phyloP scores from a whole-genome alignment of 805 yeast genomes.

The Candida nanaspora region DNA sequence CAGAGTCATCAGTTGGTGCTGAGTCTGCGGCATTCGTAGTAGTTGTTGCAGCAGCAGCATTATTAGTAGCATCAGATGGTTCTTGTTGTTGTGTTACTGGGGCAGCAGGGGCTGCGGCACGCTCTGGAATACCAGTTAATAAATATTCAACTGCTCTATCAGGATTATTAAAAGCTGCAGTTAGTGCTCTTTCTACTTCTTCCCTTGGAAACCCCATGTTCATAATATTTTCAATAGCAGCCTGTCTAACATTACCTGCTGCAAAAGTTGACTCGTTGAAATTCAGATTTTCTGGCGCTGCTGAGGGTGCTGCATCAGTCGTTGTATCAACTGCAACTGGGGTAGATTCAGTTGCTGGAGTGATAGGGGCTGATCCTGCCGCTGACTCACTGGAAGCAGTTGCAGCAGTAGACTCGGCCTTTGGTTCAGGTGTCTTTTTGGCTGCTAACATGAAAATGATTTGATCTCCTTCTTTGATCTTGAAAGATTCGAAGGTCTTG shows the following conservation, averaged over 20 bases:
- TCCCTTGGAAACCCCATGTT: slow-evolving; percentile 93
- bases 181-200: slow-evolving; percentile 82
- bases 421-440: slow-evolving; percentile 27
- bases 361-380: slow-evolving; percentile 16
- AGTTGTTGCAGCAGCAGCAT: slow-evolving; percentile 10
- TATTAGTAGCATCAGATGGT: too few species aligned
- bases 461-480: slow-evolving; percentile 79
- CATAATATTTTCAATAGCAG: slow-evolving; percentile 74
- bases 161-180: slow-evolving; percentile 95
- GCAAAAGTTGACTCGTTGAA: slow-evolving; percentile 54
- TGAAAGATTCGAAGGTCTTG: slow-evolving; percentile 62
- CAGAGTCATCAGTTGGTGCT: slow-evolving; percentile 6
- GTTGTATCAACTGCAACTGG: slow-evolving; percentile 16
- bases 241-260: slow-evolving; percentile 70
- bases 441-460: slow-evolving; percentile 84
- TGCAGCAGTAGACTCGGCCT: slow-evolving; percentile 15
- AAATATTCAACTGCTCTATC: slow-evolving; percentile 96
- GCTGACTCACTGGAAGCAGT: too few species aligned
- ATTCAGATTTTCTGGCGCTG: slow-evolving; percentile 11
- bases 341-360: slow-evolving; percentile 16
- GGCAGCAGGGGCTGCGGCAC: slow-evolving; percentile 9
- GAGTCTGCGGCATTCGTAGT: slow-evolving; percentile 12
- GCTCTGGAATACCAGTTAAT: slow-evolving; percentile 81
- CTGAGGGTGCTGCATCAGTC: slow-evolving; percentile 7
- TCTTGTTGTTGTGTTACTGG: slow-evolving; percentile 16